Evolutionary conservation across 192 early-diverging fungal genomes (phyloP).

Genomic region (Mortierella claussenii): DNA sequence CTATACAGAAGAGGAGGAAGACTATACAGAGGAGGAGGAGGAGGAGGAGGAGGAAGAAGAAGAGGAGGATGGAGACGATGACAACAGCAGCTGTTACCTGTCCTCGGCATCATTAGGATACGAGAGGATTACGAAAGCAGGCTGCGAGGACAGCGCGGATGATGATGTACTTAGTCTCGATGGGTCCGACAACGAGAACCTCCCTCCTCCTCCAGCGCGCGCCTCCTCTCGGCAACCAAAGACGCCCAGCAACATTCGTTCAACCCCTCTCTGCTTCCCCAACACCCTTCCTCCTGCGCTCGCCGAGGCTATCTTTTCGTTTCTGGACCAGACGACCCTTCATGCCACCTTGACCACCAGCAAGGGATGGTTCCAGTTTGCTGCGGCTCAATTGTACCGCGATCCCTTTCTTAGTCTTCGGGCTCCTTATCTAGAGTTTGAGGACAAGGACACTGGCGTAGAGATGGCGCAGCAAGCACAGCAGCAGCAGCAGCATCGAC

Average conservation of each 20-base stretch:
- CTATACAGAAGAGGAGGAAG: not conserved
- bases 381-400: not conserved
- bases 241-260: not conserved
- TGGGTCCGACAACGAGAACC: not conserved
- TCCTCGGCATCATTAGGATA: not conserved
- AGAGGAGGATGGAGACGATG: not conserved
- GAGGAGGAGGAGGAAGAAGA: not conserved
- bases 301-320: constrained; percentile 4
- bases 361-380: constrained; percentile 12
- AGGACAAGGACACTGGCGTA: no score
- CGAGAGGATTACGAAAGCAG: not conserved
- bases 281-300: not conserved
- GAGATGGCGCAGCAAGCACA: no score
- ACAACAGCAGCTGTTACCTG: no score
- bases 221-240: not conserved
- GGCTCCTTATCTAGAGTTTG: not conserved
- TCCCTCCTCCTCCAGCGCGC: not conserved
- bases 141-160: not conserved
- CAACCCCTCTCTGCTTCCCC: not conserved
- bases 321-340: constrained; percentile 2
- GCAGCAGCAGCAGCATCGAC: no score
- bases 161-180: constrained; percentile 6
- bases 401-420: constrained; percentile 11
- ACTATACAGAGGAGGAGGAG: not conserved
- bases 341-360: constrained; percentile 7